Conservation (phyloP, 495 filamentous ascomycete species). For the Penicillium silybi region DNA sequence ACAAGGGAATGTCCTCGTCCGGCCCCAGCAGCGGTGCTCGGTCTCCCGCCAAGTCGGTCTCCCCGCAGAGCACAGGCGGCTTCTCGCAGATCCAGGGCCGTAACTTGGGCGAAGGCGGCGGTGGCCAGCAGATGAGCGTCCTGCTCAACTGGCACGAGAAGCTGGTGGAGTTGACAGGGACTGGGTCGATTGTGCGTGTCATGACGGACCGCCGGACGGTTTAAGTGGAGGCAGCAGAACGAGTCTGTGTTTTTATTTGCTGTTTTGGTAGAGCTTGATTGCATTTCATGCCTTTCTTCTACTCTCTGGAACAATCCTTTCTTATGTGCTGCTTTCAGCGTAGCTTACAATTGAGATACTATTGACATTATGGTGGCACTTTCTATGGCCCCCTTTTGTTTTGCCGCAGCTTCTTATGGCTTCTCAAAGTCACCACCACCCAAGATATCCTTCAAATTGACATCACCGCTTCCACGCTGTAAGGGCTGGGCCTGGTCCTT, state of each 20-base stretch:
- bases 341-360: conserved; percentile 31
- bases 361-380: conserved; percentile 19
- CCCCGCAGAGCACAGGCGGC: conserved; percentile 69
- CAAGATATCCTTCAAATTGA: conserved; percentile 78
- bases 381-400: background rate
- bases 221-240: conserved; percentile 36
- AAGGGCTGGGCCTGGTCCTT: conserved; percentile 73
- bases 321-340: conserved; percentile 21
- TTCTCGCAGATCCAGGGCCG: conserved; percentile 79
- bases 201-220: conserved; percentile 93
- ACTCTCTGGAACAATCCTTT: conserved; percentile 12
- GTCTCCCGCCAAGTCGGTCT: conserved; percentile 50
- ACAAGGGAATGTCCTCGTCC: conserved; percentile 75
- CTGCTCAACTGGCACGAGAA: conserved; percentile 95
- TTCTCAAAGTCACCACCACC: conserved; percentile 53
- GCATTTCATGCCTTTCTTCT: conserved; percentile 22
- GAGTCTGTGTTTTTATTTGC: conserved; percentile 11
- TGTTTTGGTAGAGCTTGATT: conserved; percentile 27
- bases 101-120: conserved; percentile 66
- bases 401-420: conserved; percentile 21
- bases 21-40: conserved; percentile 30
- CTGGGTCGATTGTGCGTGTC: conserved; percentile 80
- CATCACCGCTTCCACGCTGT: conserved; percentile 72
- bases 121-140: conserved; percentile 87
- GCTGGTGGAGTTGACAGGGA: conserved; percentile 81